phyloP scores from a whole-genome alignment of 2,329 filamentous ascomycete genomes.

The Sphaerostilbella broomeana region DNA sequence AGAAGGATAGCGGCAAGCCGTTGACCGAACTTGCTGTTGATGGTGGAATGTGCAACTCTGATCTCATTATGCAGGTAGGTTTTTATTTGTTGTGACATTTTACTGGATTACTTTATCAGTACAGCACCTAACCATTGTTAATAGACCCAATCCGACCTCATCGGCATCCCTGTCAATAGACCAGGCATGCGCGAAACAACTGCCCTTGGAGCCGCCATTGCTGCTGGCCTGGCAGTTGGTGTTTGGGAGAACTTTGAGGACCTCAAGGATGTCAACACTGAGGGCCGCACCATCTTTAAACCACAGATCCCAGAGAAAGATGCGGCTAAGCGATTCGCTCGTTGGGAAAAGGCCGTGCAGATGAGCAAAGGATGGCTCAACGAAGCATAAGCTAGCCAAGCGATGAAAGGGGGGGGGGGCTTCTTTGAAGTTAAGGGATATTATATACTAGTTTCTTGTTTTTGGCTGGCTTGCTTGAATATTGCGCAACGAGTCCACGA shows the following conservation, averaged over 20 bases:
- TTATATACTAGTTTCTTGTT: too few relatives aligned
- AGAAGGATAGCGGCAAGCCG: constrained; percentile 68
- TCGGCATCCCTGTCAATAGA: constrained; percentile 70
- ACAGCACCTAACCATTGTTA: constrained; percentile 4
- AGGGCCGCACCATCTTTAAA: constrained; percentile 62
- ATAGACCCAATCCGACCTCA: constrained; percentile 70
- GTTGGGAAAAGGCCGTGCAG: constrained; percentile 70
- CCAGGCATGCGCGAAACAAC: constrained; percentile 81
- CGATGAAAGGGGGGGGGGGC: neutral
- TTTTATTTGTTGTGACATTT: neutral
- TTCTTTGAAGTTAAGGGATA: too few relatives aligned
- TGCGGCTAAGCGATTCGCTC: constrained; percentile 57
- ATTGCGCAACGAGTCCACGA: too few relatives aligned
- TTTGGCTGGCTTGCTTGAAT: too few relatives aligned
- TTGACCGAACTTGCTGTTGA: constrained; percentile 72
- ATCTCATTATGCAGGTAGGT: constrained; percentile 65
- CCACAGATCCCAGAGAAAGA: constrained; percentile 56
- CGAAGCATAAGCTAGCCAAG: too few relatives aligned
- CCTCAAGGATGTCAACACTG: constrained; percentile 62
- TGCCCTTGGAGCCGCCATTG: constrained; percentile 73
- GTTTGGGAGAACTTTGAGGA: constrained; percentile 71
- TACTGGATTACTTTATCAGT: too few relatives aligned
- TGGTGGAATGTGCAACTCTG: constrained; percentile 75
- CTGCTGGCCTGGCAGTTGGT: constrained; percentile 68
- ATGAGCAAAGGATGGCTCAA: constrained; percentile 69